Base-by-base conservation (phyloP, 2,329 filamentous ascomycete species). In the Orbilia quercus region DNA sequence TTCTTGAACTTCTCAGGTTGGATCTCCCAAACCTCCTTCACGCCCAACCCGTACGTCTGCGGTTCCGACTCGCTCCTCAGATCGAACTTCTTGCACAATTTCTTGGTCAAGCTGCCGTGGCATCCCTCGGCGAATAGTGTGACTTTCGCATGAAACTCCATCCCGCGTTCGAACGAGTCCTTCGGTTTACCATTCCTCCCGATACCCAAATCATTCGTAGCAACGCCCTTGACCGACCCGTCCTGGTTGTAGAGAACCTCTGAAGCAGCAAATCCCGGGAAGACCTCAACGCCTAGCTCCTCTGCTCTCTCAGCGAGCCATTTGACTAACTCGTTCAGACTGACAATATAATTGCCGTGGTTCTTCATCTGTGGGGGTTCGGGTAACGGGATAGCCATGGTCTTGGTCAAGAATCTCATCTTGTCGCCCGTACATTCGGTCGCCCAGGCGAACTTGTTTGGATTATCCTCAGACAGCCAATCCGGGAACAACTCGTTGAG, bases 1-100 rank as follows among this genome's bases (percentile, higher is more conserved):
- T 90, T 90, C 74, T 90, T 85, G 82, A 97, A 98, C 82, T 96
- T 98, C 78, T 91, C 92, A 0, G 95, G 92, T 78, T 92, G 87
- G 31, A 99, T 86, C 81, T 99, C 95, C 95, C 95, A 99, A 0
- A 99, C 91, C 81, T 99, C 95, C 82, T 99, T 99, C 77, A 98
- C 83, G 25, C 95, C 95, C 6, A 99, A 84, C 16, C 90, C 95
- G 80, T 99, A 99, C 1, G 95, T 99, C 82, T 99, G 95, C 65
- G 91, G 91, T 80, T 96, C 90, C 82, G 91, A 94, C 78, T 98
- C 91, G 75, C 90, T 85, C 74, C 95, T 87, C 73, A 99, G 84
- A 79, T 98, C 92, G 77, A 92, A 99, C 80, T 96, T 96, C 81
- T 93, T 95, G 77, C 92, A 91, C 62, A 98, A 89, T 82, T 97